Conservation (phyloP, 2,329 filamentous ascomycete species). For the Cladosporium sphaerospermum region DNA sequence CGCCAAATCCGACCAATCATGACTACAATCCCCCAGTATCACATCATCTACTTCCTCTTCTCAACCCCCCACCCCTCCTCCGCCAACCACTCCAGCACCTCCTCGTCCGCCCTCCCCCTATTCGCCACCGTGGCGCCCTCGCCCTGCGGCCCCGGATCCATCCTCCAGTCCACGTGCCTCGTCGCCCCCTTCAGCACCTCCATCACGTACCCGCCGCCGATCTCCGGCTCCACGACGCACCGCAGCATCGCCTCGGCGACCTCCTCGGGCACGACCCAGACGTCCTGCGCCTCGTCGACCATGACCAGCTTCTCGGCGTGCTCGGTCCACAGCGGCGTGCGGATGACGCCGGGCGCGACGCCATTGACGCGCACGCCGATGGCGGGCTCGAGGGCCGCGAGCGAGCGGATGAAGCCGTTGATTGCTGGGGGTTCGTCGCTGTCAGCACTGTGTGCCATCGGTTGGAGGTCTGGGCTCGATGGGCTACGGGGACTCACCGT, state of each 20-base stretch:
- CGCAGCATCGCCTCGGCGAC: conserved; percentile 54
- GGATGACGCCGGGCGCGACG: conserved; percentile 55
- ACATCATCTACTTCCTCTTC: conserved; percentile 10
- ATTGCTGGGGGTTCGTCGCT: conserved; percentile 24
- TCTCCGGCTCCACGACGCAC: conserved; percentile 44
- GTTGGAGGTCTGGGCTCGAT: not conserved
- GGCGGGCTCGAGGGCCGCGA: conserved; percentile 43
- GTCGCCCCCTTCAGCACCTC: conserved; percentile 50
- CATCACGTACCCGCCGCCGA: conserved; percentile 47
- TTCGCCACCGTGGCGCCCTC: conserved; percentile 38
- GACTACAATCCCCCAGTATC: not conserved
- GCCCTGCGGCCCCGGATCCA: conserved; percentile 49
- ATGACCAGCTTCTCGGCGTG: conserved; percentile 54
- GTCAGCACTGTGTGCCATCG: no score
- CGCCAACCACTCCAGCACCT: conserved; percentile 45
- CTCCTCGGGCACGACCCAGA: conserved; percentile 56
- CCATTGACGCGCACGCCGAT: conserved; percentile 53
- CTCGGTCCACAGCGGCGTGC: conserved; percentile 57
- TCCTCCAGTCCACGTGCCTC: conserved; percentile 44
- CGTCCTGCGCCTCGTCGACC: conserved; percentile 43
- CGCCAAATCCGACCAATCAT: no score
- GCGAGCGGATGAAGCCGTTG: conserved; percentile 43
- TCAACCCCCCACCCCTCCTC: conserved; percentile 44
- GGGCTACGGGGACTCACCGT: conserved; percentile 15
- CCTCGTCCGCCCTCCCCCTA: conserved; percentile 35